These are phyloP conservation scores for Hypoxylon sp. DNA, from an alignment of 2,329 filamentous ascomycete species.

Conservation along the genomic window DNA sequence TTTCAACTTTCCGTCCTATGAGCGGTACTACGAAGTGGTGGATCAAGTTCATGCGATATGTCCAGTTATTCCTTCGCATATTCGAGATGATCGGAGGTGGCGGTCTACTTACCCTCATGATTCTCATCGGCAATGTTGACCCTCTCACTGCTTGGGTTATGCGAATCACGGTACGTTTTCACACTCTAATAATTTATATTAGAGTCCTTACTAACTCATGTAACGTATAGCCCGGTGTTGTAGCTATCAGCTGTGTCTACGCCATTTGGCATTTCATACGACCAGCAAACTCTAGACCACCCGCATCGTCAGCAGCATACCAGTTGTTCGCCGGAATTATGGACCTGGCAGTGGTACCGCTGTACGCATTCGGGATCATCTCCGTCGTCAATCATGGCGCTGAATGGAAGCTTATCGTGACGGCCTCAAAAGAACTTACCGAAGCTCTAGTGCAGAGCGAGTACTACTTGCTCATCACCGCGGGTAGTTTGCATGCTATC, in stretches of 20 bases:
- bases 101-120: constrained; percentile 81
- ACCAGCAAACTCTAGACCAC: constrained; percentile 77
- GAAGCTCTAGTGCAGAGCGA: constrained; percentile 75
- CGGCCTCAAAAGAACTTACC: constrained; percentile 65
- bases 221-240: constrained; percentile 77
- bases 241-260: constrained; percentile 80
- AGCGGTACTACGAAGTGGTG: constrained; percentile 77
- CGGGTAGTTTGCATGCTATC: constrained; percentile 77
- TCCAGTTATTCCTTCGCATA: constrained; percentile 78
- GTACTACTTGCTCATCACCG: constrained; percentile 76
- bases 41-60: constrained; percentile 77
- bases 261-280: constrained; percentile 84
- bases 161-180: constrained; percentile 76
- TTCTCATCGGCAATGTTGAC: constrained; percentile 80
- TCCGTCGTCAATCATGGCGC: constrained; percentile 61
- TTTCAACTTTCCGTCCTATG: constrained; percentile 75
- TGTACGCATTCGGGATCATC: constrained; percentile 70
- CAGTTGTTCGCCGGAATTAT: constrained; percentile 85
- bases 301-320: constrained; percentile 88
- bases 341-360: constrained; percentile 71
- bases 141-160: constrained; percentile 79
- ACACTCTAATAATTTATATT: neutral
- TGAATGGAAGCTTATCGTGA: constrained; percentile 78
- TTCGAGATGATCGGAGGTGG: constrained; percentile 77
- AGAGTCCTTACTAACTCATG: constrained; percentile 36